These are phyloP conservation scores for Smittium culicis DNA, from an alignment of 371 early-diverging fungal genomes.

Conservation along the genomic window DNA sequence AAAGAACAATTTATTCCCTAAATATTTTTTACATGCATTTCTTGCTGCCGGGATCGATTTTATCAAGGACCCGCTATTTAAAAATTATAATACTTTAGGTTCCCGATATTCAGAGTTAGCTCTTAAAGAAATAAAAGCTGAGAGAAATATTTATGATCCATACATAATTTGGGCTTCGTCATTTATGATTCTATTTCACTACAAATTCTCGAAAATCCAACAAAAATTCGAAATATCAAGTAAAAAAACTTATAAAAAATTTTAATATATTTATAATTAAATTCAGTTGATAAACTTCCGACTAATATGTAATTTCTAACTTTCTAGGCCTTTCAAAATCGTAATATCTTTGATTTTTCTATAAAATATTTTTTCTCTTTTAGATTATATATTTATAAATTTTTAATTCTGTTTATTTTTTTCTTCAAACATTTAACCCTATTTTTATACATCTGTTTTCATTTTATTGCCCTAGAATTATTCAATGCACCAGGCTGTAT, in stretches of 20 bases:
- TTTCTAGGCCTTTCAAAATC: not conserved
- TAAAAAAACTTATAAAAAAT: too few species aligned
- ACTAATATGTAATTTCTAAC: not conserved
- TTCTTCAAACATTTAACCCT: too few species aligned
- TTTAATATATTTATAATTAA: not conserved
- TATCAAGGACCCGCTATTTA: not conserved
- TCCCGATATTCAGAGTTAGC: not conserved
- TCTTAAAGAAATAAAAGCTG: not conserved
- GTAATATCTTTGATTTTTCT: too few species aligned
- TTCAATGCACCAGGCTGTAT: not conserved
- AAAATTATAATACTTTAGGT: not conserved
- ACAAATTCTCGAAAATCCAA: not conserved
- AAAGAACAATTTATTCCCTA: not conserved
- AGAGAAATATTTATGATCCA: not conserved
- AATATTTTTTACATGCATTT: not conserved
- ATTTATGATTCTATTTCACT: not conserved
- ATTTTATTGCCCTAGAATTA: too few species aligned
- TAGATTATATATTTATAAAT: not conserved
- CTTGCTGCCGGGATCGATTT: not conserved
- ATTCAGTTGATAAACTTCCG: not conserved
- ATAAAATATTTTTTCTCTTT: not conserved
- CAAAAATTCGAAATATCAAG: not conserved
- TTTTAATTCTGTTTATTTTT: not conserved
- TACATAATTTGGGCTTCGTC: not conserved
- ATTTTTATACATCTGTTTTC: too few species aligned